Percentiles rank a stretch among this genome's conserved stretches.
Evolutionary conservation across 2,329 filamentous ascomycete species (phyloP).

Genomic region (Leptoxyphium fumago): DNA sequence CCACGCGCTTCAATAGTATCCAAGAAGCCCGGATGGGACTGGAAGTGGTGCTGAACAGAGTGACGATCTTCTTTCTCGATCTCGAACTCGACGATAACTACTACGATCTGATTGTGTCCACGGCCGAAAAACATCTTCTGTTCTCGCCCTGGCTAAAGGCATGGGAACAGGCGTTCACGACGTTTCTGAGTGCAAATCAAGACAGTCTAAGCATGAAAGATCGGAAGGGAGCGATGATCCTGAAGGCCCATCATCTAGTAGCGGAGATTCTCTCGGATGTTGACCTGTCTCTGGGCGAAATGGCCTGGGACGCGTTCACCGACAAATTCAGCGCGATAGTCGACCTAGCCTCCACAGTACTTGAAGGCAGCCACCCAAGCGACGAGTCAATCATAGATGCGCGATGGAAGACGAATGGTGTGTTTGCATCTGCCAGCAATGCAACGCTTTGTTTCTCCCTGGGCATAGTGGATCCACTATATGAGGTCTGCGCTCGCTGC

Average conservation of each 20-base stretch:
- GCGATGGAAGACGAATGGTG: constrained; percentile 7
- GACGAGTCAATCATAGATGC: constrained; percentile 6
- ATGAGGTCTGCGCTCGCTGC: constrained; percentile 12
- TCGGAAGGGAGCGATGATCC: constrained; percentile 10
- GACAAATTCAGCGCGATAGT: constrained; percentile 10
- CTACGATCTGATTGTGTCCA: constrained; percentile 9
- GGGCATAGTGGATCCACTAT: constrained; percentile 12
- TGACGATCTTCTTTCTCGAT: constrained; percentile 11
- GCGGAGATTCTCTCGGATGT: constrained; percentile 10
- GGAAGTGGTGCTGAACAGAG: constrained; percentile 8
- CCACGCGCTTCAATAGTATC: constrained; percentile 5
- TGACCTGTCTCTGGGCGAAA: constrained; percentile 10
- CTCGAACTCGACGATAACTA: constrained; percentile 12
- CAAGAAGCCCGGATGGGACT: constrained; percentile 8
- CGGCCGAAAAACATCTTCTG: constrained; percentile 9
- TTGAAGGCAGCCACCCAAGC: constrained; percentile 3
- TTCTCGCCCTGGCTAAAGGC: constrained; percentile 9
- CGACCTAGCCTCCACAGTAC: constrained; percentile 9
- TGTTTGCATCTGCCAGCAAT: constrained; percentile 6
- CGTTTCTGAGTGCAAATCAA: constrained; percentile 5
- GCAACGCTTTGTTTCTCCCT: constrained; percentile 9
- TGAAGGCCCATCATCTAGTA: constrained; percentile 13
- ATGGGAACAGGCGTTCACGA: constrained; percentile 11
- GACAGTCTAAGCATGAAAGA: constrained; percentile 4
- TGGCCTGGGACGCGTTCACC: constrained; percentile 11